Percentiles rank a stretch among this genome's conserved stretches.
Evolutionary conservation across 768 basidiomycete genomes (phyloP).

Genomic region (Termitomyces sp.): DNA sequence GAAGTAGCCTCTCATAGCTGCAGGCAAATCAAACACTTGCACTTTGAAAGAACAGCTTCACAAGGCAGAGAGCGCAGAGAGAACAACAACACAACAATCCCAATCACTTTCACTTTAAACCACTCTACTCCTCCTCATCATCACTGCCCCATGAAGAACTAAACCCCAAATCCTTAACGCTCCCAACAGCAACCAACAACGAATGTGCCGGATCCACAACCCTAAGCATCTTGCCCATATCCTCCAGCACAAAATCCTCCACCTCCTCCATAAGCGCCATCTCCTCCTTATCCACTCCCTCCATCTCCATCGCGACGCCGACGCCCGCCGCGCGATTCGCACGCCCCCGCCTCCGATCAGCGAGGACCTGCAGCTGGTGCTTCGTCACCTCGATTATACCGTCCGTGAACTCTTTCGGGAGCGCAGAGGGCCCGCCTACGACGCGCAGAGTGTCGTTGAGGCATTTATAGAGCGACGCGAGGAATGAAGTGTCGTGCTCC

Average conservation of each 20-base stretch:
- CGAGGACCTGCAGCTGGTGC: conserved; percentile 61
- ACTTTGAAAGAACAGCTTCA: no score
- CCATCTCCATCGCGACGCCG: conserved; percentile 11
- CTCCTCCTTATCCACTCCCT: conserved; percentile 52
- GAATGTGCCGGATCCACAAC: conserved; percentile 55
- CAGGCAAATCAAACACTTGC: no score
- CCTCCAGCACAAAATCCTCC: conserved; percentile 77
- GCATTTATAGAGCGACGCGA: conserved; percentile 71
- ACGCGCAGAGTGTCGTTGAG: conserved; percentile 57
- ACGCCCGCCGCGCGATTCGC: conserved; percentile 24
- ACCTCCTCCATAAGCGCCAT: conserved; percentile 72
- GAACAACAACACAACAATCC: no score
- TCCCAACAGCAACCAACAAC: conserved; percentile 63
- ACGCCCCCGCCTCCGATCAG: conserved; percentile 61
- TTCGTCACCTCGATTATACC: conserved; percentile 66
- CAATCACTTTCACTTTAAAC: no score
- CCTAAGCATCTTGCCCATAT: conserved; percentile 62
- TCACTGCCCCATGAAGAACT: conserved; percentile 42
- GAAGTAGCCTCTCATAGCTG: no score
- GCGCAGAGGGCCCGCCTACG: conserved; percentile 46
- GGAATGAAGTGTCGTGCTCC: conserved; percentile 75
- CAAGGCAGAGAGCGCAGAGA: no score
- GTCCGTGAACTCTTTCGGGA: conserved; percentile 48
- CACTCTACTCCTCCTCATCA: conserved; percentile 8
- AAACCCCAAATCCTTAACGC: conserved; percentile 66